Base-by-base conservation (phyloP, 176 grass and related monocot genomes). In the Carex littledalei region DNA sequence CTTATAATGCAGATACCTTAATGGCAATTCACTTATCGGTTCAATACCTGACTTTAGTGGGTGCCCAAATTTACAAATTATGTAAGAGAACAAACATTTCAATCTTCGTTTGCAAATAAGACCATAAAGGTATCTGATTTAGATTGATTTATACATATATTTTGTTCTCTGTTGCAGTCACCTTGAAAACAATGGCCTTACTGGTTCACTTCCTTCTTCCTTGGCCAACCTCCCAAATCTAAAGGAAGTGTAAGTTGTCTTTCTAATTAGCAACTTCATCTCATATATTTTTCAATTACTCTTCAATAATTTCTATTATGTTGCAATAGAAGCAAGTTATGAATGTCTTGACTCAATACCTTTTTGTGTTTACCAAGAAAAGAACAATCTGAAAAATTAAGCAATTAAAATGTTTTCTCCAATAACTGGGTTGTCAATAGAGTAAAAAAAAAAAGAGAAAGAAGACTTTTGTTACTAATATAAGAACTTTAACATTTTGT, bases 131-230 rank as follows among this genome's bases (percentile, higher is more conserved):
- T 11, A 52, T 64, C 85, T 79, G 69, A 71, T 85, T 85, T 5
- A 85, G 76, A 43, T 90, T 59, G 78, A 68, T 55, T 73, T 54
- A 81, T 13, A 60, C 15, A 68, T 8, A 39, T 70, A 5, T 70
- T 29, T 2, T 84, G 86, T 75, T 71, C 20, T 77, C 29, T 63
- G 17, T 63, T 92, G 39, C 47, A 98, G 96, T 85, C 96, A 99
- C 80, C 88, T 99, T 81, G 96, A 99, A 88, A 89, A 99, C 80
- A 99, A 99, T 78, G 81, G 87, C 58, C 93, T 99, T 56, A 95
- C 81, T 67, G 91, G 93, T 77, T 26, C 82, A 69, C 60, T 99
- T 35, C 96, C 96, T 85, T 59, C 91, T 56, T 91, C 89, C 55
- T 68, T 95, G 83, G 91, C 80, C 54, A 86, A 92, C 13, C 78